Conservation (phyloP, 495 filamentous ascomycete species). For the Cladorrhinum samala region DNA sequence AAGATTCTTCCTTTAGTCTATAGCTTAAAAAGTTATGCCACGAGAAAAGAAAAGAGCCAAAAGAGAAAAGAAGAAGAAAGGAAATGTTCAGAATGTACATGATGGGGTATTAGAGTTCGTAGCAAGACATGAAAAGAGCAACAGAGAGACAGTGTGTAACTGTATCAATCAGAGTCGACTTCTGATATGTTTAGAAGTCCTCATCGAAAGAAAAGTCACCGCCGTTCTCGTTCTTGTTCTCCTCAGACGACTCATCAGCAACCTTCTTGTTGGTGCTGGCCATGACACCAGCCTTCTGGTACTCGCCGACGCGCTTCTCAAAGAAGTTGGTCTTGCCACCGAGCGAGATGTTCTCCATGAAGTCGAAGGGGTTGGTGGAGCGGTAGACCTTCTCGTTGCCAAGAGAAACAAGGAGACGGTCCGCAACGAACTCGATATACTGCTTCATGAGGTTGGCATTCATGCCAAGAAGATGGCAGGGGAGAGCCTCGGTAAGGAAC, state of each 20-base stretch:
- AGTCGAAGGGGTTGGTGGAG: conserved; percentile 93
- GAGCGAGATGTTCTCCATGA: conserved; percentile 99
- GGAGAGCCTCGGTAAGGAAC: conserved; percentile 93
- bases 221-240: conserved; percentile 54
- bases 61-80: conserved; percentile 4
- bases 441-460: conserved; percentile 96
- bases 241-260: conserved; percentile 39
- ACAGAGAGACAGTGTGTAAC: conserved; percentile 1
- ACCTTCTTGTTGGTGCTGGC: conserved; percentile 76
- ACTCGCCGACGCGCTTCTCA: conserved; percentile 98
- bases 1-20: too few relatives aligned
- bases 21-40: too few relatives aligned
- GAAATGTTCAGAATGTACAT: neutral
- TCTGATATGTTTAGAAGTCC: conserved; percentile 66
- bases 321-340: conserved; percentile 99
- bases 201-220: conserved; percentile 91
- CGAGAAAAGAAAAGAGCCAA: neutral
- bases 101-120: conserved; percentile 18
- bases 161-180: neutral
- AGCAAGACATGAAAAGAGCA: conserved; percentile 9
- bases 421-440: conserved; percentile 99
- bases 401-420: conserved; percentile 84
- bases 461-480: conserved; percentile 90
- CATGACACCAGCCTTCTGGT: conserved; percentile 99
- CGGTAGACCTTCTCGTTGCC: conserved; percentile 93